A percentile compares a stretch with the other conserved stretches of the same genome.
These are phyloP conservation scores for Trichoderma citrinoviride DNA, from an alignment of 2,329 filamentous ascomycete species.

Conservation along the genomic window DNA sequence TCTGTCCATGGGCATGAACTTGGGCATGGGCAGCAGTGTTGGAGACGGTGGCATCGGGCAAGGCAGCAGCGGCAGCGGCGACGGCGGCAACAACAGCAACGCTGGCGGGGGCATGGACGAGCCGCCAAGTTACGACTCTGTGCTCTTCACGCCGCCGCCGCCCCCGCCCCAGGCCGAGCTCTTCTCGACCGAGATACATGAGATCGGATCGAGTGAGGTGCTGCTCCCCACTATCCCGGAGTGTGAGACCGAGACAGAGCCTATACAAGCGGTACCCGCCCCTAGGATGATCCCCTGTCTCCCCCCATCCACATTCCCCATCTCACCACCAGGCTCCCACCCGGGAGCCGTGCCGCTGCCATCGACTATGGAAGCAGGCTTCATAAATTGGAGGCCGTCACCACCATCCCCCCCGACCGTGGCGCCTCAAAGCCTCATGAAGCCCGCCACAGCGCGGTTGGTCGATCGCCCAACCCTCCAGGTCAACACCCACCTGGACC, in stretches of 20 bases:
- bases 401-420: constrained; percentile 28
- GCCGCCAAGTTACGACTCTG: constrained; percentile 49
- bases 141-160: constrained; percentile 32
- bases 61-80: background rate
- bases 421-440: constrained; percentile 28
- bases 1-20: constrained; percentile 9
- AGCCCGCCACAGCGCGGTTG: constrained; percentile 23
- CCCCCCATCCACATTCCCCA: constrained; percentile 27
- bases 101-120: constrained; percentile 31
- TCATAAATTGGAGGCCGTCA: constrained; percentile 31
- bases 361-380: constrained; percentile 30
- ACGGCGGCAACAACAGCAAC: background rate
- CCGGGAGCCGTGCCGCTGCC: constrained; percentile 14
- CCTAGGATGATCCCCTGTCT: constrained; percentile 25
- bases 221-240: constrained; percentile 34
- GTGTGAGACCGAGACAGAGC: constrained; percentile 27
- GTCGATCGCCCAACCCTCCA: constrained; percentile 40
- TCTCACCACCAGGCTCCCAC: constrained; percentile 21
- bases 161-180: constrained; percentile 42
- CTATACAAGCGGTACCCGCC: background rate
- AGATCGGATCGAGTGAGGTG: constrained; percentile 51
- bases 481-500: constrained; percentile 39
- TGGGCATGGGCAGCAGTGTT: background rate
- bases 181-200: constrained; percentile 50
- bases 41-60: background rate